Evolutionary conservation across 2,329 filamentous ascomycete species (phyloP).

Genomic region (Aureobasidium leucospermi): DNA sequence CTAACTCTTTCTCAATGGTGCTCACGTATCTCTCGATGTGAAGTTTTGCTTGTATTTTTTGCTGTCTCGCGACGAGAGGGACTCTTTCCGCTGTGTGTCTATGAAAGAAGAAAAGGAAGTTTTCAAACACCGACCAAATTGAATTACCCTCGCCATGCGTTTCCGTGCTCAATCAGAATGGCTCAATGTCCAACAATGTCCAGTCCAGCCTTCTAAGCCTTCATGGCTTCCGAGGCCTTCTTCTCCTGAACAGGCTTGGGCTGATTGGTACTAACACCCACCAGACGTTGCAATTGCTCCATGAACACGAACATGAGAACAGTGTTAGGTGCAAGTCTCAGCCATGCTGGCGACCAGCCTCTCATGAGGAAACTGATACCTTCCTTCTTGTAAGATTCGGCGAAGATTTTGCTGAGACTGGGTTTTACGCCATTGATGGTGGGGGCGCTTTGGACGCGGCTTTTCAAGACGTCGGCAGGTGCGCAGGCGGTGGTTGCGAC

Average conservation of each 20-base stretch:
- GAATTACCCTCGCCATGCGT: background rate
- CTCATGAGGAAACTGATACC: constrained; percentile 10
- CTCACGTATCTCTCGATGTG: too few relatives aligned
- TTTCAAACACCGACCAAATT: background rate
- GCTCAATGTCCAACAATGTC: background rate
- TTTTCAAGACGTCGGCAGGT: constrained; percentile 8
- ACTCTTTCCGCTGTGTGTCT: background rate
- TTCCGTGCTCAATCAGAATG: background rate
- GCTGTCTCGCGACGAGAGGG: background rate
- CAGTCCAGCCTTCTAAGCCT: background rate
- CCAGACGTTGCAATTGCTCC: constrained; percentile 4
- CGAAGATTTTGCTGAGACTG: constrained; percentile 9
- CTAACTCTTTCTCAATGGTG: too few relatives aligned
- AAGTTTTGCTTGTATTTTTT: background rate
- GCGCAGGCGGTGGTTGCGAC: constrained; percentile 9
- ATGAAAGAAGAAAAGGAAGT: background rate
- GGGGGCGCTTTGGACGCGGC: background rate
- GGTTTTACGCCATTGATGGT: constrained; percentile 2
- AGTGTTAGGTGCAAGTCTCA: constrained; percentile 10
- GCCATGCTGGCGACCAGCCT: constrained; percentile 11
- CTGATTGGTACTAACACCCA: background rate
- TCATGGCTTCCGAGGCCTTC: constrained; percentile 3
- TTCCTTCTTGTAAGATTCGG: constrained; percentile 7
- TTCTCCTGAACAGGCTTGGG: constrained; percentile 7
- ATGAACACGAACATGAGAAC: constrained; percentile 11